Base-by-base conservation (phyloP, 768 basidiomycete species). In the Amanita brunnescens region DNA sequence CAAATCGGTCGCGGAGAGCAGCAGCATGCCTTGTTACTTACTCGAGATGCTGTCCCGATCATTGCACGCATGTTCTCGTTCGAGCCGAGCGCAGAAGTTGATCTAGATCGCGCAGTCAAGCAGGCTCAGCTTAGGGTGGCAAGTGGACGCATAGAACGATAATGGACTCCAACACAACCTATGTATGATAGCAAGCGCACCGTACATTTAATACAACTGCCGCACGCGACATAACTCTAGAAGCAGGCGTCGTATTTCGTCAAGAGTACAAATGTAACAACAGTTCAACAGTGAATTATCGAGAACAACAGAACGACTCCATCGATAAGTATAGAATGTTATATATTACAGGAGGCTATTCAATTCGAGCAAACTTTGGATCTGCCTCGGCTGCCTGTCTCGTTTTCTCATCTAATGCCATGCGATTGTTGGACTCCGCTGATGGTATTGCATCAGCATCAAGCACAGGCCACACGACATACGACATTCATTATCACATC, bases 301-400 rank as follows among this genome's bases (percentile, higher is more conserved):
- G 7, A 29, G 3, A 81, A n/a, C n/a, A n/a, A n/a, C n/a, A n/a
- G n/a, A n/a, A n/a, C n/a, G n/a, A n/a, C n/a, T n/a, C n/a, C n/a
- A n/a, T n/a, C n/a, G n/a, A n/a, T n/a, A n/a, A n/a, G n/a, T n/a
- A n/a, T n/a, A n/a, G n/a, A n/a, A n/a, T n/a, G n/a, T n/a, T n/a
- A n/a, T n/a, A n/a, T n/a, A n/a, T n/a, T n/a, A n/a, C n/a, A n/a
- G n/a, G n/a, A n/a, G n/a, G 68, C 68, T 91, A 78, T 46, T 84
- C 80, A 57, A 77, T 76, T 61, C 83, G 81, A 9, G 85, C 85
- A 58, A 84, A 91, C 61, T 90, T 91, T 3, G 85, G 82, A 45
- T 78, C 72, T 29, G 71, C 69, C 57, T 76, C 79, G 3, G 81
- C 84, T 21, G 80, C 80, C 59, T 70, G 65, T 55, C 67, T 66